These are phyloP conservation scores for Silene conica DNA, from an alignment of 148 eudicot genomes.

Conservation along the genomic window DNA sequence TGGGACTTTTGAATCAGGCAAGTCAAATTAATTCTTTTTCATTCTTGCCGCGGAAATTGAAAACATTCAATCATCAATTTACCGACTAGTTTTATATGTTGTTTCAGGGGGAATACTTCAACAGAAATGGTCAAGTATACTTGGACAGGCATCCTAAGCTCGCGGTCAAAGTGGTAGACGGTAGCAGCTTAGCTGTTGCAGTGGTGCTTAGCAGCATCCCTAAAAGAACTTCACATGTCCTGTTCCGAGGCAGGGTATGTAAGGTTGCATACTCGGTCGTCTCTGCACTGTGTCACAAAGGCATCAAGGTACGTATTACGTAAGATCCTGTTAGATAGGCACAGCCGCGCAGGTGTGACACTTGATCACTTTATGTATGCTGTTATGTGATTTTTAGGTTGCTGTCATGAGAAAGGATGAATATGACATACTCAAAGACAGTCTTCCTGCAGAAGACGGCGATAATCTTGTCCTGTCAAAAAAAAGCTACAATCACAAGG, in stretches of 20 bases:
- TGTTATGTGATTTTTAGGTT: slow-evolving; percentile 35
- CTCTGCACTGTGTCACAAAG: slow-evolving; percentile 47
- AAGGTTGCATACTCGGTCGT: slow-evolving; percentile 49
- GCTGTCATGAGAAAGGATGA: slow-evolving; percentile 29
- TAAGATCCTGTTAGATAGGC: no score
- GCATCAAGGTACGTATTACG: slow-evolving; percentile 25
- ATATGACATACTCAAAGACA: slow-evolving; percentile 36
- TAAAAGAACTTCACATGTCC: slow-evolving; percentile 47
- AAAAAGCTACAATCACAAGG: slow-evolving; percentile 34
- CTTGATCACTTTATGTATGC: no score
- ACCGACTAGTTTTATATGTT: no score
- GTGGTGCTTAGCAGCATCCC: slow-evolving; percentile 60
- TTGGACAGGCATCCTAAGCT: slow-evolving; percentile 43
- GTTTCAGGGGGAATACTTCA: slow-evolving; percentile 44
- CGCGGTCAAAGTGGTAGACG: slow-evolving; percentile 66
- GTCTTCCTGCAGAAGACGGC: slow-evolving; percentile 17
- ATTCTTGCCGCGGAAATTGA: no score
- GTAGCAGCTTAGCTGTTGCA: slow-evolving; percentile 64
- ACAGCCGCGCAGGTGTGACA: no score
- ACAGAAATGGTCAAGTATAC: slow-evolving; percentile 50
- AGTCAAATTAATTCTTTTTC: no score
- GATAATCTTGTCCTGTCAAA: slow-evolving; percentile 29
- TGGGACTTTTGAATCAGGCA: slow-evolving; percentile 52
- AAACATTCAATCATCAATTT: no score
- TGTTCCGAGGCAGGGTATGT: slow-evolving; percentile 43